Conservation (phyloP, 2,329 filamentous ascomycete species). For the Aspergillus jensenii region DNA sequence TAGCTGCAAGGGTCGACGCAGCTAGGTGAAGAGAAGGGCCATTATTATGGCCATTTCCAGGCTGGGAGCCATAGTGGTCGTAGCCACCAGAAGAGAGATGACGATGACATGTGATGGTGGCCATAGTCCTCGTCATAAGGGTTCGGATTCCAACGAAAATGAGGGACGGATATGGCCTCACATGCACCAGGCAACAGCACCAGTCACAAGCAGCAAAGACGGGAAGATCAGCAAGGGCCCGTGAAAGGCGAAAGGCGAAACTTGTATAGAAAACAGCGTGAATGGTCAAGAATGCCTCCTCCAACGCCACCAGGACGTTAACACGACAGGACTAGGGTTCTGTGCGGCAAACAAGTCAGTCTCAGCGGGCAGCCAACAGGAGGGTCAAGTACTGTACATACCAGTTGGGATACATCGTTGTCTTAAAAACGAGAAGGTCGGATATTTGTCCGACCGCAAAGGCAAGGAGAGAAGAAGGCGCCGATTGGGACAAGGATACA, state of each 20-base stretch:
- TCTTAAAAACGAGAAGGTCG: not conserved
- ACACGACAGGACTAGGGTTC: slow-evolving; percentile 20
- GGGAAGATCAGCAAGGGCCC: slow-evolving; percentile 15
- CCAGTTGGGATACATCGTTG: not conserved
- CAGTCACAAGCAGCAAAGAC: slow-evolving; percentile 11
- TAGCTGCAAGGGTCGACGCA: slow-evolving; percentile 11
- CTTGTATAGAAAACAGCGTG: slow-evolving; percentile 2
- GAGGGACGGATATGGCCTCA: slow-evolving; percentile 12
- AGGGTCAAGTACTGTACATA: not conserved
- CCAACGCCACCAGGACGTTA: slow-evolving; percentile 7
- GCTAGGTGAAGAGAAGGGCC: slow-evolving; percentile 13
- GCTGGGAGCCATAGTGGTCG: slow-evolving; percentile 4
- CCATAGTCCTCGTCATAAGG: slow-evolving; percentile 15
- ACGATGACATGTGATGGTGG: slow-evolving; percentile 31
- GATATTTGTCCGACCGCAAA: slow-evolving; percentile 2
- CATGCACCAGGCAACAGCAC: slow-evolving; percentile 18
- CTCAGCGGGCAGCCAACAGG: not conserved
- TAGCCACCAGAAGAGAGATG: slow-evolving; percentile 18
- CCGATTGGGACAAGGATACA: not conserved
- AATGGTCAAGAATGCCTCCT: slow-evolving; percentile 1
- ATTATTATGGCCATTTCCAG: slow-evolving; percentile 12
- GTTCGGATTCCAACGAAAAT: slow-evolving; percentile 7
- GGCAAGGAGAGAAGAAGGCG: not conserved
- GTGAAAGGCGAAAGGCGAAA: slow-evolving; percentile 1
- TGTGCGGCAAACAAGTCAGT: slow-evolving; percentile 3